Base-by-base conservation (phyloP, 305 asterid species). In the Fraxinus paxiana region DNA sequence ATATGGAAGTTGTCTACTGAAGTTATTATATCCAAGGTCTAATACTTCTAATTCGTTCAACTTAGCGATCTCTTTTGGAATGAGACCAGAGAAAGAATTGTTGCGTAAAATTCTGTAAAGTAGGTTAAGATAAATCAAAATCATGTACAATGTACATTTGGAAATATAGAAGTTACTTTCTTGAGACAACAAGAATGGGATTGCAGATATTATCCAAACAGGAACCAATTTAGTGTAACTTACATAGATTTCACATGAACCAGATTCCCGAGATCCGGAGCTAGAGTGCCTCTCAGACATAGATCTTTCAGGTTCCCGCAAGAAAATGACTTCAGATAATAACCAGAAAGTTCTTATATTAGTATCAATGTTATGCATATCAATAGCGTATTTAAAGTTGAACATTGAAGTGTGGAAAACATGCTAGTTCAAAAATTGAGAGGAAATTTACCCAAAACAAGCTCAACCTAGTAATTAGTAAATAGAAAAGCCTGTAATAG, bases 251-350 rank as follows among this genome's bases (percentile, higher is more conserved):
- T 90, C 80, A 93, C 38, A 86, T 89, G 96, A 89, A 83, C 75
- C 71, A 95, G 90, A 78, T 79, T 82, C 76, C 87, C 90, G 15
- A 93, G 84, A 78, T 91, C 97, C 79, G 98, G 90, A 86, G 92
- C 86, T 77, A 95, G 87, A 80, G 93, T 89, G 65, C 98, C 98
- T 81, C 81, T 76, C 63, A 95, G 88, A 86, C 93, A 84, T 0
- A 90, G 93, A 91, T 95, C 92, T 83, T 85, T 91, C 83, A 95
- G 91, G 81, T 90, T 87, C 89, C 99, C 93, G 95, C 82, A 80
- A 82, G 38, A 38, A 8, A 18, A 46, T 9, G 22, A 37, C 12
- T n/a, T 77, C 8, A 54, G 51, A 56, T 28, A 0, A 20, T 35
- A 46, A 63, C 34, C 72, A 63, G 12, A 5, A 22, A 22, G 13